A percentile compares a stretch with the other conserved stretches of the same genome.
Evolutionary conservation across 177 flowering plant genomes (phyloP).

Genomic region (Vitis hybrid): DNA sequence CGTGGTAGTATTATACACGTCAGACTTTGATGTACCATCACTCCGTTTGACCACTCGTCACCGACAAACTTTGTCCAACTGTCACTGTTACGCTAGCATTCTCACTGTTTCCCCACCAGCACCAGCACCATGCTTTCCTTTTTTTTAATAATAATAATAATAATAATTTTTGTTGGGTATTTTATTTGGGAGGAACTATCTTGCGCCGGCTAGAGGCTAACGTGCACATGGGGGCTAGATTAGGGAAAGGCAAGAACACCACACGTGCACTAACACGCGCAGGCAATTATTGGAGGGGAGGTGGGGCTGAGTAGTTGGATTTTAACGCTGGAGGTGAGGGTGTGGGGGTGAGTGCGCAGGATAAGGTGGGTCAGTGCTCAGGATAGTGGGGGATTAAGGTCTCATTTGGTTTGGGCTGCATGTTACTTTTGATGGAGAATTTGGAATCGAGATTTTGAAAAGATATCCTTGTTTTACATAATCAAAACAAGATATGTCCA

Average conservation of each 20-base stretch:
- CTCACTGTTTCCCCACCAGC: not conserved
- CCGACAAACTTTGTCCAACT: slow-evolving; percentile 29
- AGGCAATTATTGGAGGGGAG: slow-evolving; percentile 26
- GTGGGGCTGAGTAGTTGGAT: slow-evolving; percentile 8
- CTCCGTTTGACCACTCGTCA: slow-evolving; percentile 29
- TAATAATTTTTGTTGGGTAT: too few relatives aligned
- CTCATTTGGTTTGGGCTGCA: too few relatives aligned
- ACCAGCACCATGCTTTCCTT: too few relatives aligned
- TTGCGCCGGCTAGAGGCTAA: not conserved
- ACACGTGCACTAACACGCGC: slow-evolving; percentile 41
- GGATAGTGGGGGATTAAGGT: too few relatives aligned
- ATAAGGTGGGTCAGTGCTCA: too few relatives aligned
- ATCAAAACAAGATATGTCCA: too few relatives aligned
- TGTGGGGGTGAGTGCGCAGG: too few relatives aligned
- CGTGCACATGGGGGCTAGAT: not conserved
- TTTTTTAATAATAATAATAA: too few relatives aligned
- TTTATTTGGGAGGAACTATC: not conserved
- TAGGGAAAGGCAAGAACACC: slow-evolving; percentile 19
- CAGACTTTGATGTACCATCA: slow-evolving; percentile 15
- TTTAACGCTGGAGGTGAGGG: too few relatives aligned
- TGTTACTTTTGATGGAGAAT: too few relatives aligned
- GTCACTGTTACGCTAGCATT: slow-evolving; percentile 20
- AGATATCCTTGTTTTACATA: too few relatives aligned
- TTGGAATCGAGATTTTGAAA: too few relatives aligned
- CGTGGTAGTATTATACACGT: slow-evolving; percentile 26